Conservation (phyloP, 2,329 filamentous ascomycete species). For the Colletotrichum sp. region DNA sequence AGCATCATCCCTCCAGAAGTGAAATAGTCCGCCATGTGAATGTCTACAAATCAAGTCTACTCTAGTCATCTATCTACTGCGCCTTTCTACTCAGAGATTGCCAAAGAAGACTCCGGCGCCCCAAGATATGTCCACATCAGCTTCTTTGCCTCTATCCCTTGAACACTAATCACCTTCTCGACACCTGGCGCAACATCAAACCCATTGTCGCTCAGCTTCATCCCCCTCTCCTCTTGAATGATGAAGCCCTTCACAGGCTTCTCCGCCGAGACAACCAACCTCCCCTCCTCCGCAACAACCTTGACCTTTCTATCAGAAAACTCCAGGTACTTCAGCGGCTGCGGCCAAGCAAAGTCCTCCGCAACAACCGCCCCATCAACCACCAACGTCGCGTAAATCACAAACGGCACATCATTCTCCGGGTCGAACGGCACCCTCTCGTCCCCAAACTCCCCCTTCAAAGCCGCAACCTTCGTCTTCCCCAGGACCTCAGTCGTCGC, state of each 20-base stretch:
- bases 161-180: constrained; percentile 23
- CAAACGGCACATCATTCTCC: constrained; percentile 46
- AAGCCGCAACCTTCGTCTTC: constrained; percentile 27
- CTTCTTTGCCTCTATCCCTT: background rate
- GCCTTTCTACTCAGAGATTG: background rate
- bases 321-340: constrained; percentile 66
- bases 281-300: constrained; percentile 27
- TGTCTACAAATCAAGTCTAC: background rate
- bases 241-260: constrained; percentile 63
- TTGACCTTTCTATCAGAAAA: constrained; percentile 48
- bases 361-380: constrained; percentile 44
- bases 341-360: constrained; percentile 62
- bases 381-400: constrained; percentile 50
- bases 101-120: constrained; percentile 9
- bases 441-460: constrained; percentile 14
- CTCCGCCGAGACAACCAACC: constrained; percentile 36
- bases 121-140: constrained; percentile 24
- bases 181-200: constrained; percentile 62
- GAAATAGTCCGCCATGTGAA: background rate
- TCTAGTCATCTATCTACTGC: background rate
- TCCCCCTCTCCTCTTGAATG: constrained; percentile 50
- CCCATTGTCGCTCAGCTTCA: constrained; percentile 60
- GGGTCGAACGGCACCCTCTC: constrained; percentile 34
- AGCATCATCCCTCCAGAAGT: background rate
- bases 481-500: constrained; percentile 44